Conservation (phyloP, 495 filamentous ascomycete species). For the Aspergillus asperescens region DNA sequence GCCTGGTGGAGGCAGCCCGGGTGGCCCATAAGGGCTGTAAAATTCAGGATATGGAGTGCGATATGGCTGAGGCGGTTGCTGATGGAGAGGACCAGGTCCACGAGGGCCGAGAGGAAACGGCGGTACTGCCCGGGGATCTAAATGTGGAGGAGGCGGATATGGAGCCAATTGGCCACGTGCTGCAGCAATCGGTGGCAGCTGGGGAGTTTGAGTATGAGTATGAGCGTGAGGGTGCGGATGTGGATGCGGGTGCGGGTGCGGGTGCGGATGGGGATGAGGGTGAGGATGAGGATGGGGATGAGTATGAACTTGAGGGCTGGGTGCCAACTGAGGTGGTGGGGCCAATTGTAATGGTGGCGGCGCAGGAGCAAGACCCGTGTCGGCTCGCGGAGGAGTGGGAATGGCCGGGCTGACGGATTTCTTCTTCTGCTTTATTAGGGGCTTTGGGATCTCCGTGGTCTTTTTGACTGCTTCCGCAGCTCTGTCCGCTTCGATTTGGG, state of each 20-base stretch:
- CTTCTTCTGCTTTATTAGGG: slow-evolving; percentile 16
- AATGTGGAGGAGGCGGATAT: slow-evolving; percentile 13
- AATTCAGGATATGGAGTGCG: slow-evolving; percentile 25
- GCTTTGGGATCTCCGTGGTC: slow-evolving; percentile 26
- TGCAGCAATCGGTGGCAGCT: slow-evolving; percentile 9
- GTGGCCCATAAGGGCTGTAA: slow-evolving; percentile 19
- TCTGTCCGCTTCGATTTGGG: slow-evolving; percentile 42
- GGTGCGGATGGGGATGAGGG: background rate
- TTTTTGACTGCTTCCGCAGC: slow-evolving; percentile 25
- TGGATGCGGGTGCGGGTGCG: background rate
- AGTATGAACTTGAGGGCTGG: slow-evolving; percentile 17
- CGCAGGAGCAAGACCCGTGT: slow-evolving; percentile 20
- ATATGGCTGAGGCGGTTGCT: slow-evolving; percentile 21
- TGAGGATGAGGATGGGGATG: background rate
- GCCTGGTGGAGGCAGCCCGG: slow-evolving; percentile 18
- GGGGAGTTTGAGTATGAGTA: background rate
- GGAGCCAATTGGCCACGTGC: slow-evolving; percentile 15
- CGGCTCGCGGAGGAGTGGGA: slow-evolving; percentile 4
- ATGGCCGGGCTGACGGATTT: slow-evolving; percentile 13
- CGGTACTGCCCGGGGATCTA: slow-evolving; percentile 20
- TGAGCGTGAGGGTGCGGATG: background rate
- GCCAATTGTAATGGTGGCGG: slow-evolving; percentile 8
- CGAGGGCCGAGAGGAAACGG: slow-evolving; percentile 18
- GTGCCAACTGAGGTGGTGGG: slow-evolving; percentile 17
- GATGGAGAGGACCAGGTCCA: slow-evolving; percentile 18